phyloP scores from a whole-genome alignment of 805 yeast genomes.

The Candida incommunis region DNA sequence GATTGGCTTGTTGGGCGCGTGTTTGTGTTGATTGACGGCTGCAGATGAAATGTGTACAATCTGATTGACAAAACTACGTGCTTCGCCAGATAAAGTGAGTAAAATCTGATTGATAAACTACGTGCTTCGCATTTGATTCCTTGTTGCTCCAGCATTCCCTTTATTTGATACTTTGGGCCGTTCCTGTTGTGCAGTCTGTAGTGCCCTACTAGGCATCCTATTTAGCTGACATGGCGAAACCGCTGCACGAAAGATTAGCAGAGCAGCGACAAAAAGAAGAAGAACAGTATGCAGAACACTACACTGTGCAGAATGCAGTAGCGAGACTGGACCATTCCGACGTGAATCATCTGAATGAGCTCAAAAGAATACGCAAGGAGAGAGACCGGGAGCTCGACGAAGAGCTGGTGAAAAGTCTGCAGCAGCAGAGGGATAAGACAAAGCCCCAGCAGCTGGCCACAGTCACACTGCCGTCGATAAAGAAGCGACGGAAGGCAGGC shows the following conservation, averaged over 20 bases:
- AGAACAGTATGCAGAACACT: slow-evolving; percentile 6
- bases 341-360: slow-evolving; percentile 4
- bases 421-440: neutral
- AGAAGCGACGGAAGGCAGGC: neutral
- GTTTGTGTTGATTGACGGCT: no score
- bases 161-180: no score
- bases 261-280: slow-evolving; percentile 4
- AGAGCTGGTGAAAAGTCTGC: slow-evolving; percentile 1
- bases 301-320: slow-evolving; percentile 4
- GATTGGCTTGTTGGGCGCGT: no score
- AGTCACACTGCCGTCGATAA: neutral
- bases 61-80: no score
- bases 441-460: neutral
- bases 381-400: slow-evolving; percentile 3
- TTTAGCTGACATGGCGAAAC: neutral
- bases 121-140: no score
- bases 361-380: slow-evolving; percentile 2
- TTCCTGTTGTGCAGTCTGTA: no score
- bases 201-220: no score
- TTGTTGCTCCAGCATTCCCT: no score
- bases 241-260: slow-evolving; percentile 1
- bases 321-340: slow-evolving; percentile 7
- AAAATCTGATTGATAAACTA: no score
- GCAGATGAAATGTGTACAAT: no score
- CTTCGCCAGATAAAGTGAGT: no score